phyloP scores from a whole-genome alignment of 2,329 filamentous ascomycete genomes.

The Neonectria neomacrospora region DNA sequence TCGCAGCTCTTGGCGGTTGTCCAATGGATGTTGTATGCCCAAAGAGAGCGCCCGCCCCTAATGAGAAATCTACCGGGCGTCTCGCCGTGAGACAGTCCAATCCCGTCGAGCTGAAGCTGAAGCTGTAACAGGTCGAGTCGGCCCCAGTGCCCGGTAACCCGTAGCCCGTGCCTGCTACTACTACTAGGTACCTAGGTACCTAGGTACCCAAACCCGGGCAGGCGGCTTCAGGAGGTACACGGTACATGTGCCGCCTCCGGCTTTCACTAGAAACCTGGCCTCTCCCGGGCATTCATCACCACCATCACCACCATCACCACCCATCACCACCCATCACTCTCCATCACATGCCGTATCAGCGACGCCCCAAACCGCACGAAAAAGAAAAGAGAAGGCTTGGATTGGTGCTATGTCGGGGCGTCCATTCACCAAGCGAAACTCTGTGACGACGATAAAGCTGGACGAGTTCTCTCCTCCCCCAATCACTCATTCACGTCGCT shows the following conservation, averaged over 20 bases:
- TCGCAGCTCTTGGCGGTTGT: slow-evolving; percentile 4
- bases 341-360: background rate
- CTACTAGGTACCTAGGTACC: too few relatives aligned
- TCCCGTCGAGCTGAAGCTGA: slow-evolving; percentile 1
- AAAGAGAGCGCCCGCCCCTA: too few relatives aligned
- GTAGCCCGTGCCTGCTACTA: too few relatives aligned
- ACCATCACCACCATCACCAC: background rate
- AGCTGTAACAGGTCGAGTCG: slow-evolving; percentile 5
- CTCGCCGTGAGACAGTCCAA: background rate
- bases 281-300: background rate
- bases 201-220: too few relatives aligned
- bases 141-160: slow-evolving; percentile 17
- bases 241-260: slow-evolving; percentile 11
- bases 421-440: background rate
- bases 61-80: slow-evolving; percentile 5
- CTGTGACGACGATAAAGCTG: background rate
- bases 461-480: background rate
- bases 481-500: slow-evolving; percentile 10
- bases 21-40: slow-evolving; percentile 5
- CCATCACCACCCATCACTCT: background rate
- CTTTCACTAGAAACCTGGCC: slow-evolving; percentile 6
- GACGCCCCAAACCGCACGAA: background rate
- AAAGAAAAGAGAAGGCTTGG: background rate
- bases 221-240: slow-evolving; percentile 16
- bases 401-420: background rate